Percentiles rank a stretch among this genome's conserved stretches.
Conservation (phyloP, 2,329 filamentous ascomycete genomes). For the Colletotrichum shisoi region DNA sequence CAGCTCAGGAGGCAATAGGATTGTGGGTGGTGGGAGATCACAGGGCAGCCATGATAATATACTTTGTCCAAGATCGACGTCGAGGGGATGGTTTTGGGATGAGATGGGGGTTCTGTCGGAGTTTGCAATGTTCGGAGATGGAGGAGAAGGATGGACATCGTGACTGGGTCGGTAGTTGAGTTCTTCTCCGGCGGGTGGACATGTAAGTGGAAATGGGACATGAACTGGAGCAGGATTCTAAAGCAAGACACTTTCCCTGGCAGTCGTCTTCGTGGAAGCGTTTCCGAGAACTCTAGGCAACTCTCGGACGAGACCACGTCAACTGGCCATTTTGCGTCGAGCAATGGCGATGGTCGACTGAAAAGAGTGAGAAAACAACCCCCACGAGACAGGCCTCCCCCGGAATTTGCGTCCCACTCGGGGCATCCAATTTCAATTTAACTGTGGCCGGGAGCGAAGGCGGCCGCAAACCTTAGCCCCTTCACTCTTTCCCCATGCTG, state of each 20-base stretch:
- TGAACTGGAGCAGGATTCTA: not conserved
- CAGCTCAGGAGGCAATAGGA: not conserved
- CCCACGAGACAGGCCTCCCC: conserved; percentile 12
- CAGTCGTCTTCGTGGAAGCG: too few species aligned
- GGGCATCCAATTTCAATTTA: conserved; percentile 19
- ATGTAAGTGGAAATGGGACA: not conserved
- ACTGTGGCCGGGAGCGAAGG: not conserved
- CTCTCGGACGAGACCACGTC: not conserved
- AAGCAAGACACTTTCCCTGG: not conserved
- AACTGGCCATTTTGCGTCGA: not conserved
- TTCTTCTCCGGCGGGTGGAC: not conserved
- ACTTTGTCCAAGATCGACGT: conserved; percentile 33
- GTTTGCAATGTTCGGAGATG: not conserved
- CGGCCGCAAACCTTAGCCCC: not conserved
- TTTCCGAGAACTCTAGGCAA: not conserved
- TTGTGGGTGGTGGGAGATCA: not conserved
- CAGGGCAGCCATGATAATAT: conserved; percentile 20
- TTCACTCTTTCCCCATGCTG: not conserved
- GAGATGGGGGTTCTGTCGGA: not conserved
- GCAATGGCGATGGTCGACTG: not conserved
- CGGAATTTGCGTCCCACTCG: conserved; percentile 14
- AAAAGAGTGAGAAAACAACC: not conserved
- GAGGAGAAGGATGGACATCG: too few species aligned
- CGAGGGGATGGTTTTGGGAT: conserved; percentile 27
- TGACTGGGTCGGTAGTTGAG: not conserved